Conservation (phyloP, 2,329 filamentous ascomycete genomes). For the Penicillium sp. region DNA sequence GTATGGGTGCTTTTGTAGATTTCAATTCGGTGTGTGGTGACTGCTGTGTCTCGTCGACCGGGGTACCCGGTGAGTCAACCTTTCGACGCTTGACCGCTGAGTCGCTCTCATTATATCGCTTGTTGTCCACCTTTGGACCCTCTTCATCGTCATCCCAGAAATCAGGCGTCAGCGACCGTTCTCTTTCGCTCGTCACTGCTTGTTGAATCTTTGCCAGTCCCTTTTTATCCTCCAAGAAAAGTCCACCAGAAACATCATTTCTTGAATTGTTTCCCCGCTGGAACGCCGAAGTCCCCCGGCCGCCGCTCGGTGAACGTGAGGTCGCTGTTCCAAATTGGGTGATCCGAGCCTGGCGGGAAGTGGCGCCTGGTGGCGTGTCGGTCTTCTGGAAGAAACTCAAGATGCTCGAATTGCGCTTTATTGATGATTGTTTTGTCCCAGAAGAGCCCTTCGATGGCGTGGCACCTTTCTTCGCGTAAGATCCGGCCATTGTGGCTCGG, state of each 20-base stretch:
- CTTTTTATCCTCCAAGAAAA: conserved; percentile 40
- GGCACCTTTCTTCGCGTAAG: conserved; percentile 22
- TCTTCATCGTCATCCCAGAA: conserved; percentile 32
- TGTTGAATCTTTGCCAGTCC: conserved; percentile 10
- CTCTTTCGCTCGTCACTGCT: conserved; percentile 6
- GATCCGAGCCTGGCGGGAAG: conserved; percentile 54
- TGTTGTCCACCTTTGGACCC: conserved; percentile 11
- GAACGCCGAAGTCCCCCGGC: conserved; percentile 25
- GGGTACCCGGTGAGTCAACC: conserved; percentile 19
- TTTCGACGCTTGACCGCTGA: conserved; percentile 36
- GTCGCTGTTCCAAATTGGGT: conserved; percentile 36
- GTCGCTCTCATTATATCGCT: conserved; percentile 34
- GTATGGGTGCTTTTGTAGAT: not conserved
- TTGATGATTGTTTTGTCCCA: conserved; percentile 17
- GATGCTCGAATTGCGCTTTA: conserved; percentile 61
- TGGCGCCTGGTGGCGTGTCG: conserved; percentile 53
- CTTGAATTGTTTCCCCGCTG: conserved; percentile 11
- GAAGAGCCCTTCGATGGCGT: conserved; percentile 23
- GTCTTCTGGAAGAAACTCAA: conserved; percentile 73
- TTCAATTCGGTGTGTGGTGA: not conserved
- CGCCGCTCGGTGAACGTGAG: conserved; percentile 26
- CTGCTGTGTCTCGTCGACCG: not conserved
- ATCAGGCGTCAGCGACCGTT: conserved; percentile 32
- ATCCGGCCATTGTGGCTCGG: conserved; percentile 24
- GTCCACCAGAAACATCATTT: conserved; percentile 18